Base-by-base conservation (phyloP, 371 early-diverging fungal genomes). In the Actinomortierella wolfii region DNA sequence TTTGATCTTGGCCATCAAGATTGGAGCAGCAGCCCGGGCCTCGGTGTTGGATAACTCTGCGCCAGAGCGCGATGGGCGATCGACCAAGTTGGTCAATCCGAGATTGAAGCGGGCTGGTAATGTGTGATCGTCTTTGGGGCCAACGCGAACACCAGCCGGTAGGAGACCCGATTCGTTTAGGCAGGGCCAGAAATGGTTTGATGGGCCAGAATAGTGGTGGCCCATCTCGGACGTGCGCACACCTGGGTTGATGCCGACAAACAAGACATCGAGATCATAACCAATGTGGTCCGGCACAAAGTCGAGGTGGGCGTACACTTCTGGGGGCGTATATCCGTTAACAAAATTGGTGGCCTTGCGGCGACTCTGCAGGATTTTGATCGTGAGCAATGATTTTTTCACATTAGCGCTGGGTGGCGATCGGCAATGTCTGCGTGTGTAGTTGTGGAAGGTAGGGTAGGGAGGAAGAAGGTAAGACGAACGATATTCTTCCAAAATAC, bases 201-300 rank as follows among this genome's bases (percentile, higher is more conserved):
- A 85, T 2, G 86, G 88, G 25, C 83, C 83, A 14, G 90, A 86
- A 79, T 86, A 93, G 70, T 93, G 92, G 57, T 88, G 88, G 11
- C 85, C 82, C 55, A 64, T 79, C 17, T 78, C 64, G 15, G 88
- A 79, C 53, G 86, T 87, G 9, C 70, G 68, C 4, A 89, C 55
- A 1, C 92, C 93, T 1, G 91, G 92, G 63, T 93, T 93, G 65
- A 91, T 87, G 0, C 93, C 93, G 21, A 90, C 81, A 67, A 92
- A 93, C 20, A 93, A 54, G 0, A 93, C 83, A 34, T 84, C 85
- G n/a, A 93, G 79, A 56, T 86, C 82, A 29, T 83, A 68, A 8
- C 77, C 86, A 17, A 93, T 57, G 21, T 76, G 61, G 69, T 93
- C 92, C 2, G 86, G 78, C 1, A 91, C 67, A 3, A 76, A 68